Base-by-base conservation (phyloP, 1,284 basidiomycete genomes). In the Tranzscheliella williamsii region DNA sequence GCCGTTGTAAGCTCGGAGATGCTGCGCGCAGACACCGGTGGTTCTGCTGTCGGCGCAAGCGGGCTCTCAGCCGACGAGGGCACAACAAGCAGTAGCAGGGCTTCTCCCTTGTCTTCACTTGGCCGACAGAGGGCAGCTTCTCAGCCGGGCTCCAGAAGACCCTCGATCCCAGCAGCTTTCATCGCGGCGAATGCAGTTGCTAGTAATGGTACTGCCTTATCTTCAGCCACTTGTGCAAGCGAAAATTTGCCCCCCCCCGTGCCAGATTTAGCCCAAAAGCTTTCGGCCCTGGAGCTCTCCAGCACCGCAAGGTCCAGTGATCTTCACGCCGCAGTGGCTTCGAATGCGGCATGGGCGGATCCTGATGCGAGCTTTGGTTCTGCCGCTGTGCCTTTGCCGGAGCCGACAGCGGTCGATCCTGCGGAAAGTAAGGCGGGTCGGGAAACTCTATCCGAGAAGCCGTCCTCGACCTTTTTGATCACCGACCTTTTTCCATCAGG, bases 401-500 rank as follows among this genome's bases (percentile, higher is more conserved):
- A 42, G n/a, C 35, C 46, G 15, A 1, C 24, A 7, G 16, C 24
- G 22, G 22, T 21, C 15, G 24, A n/a, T 38, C 23, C 7, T 17
- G n/a, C 27, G 11, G 39, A 29, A 5, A 29, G 22, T 13, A 34
- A 34, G 18, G 11, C 17, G 32, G 32, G 18, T 11, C 11, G 9
- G 32, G 32, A 18, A 9, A 15, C 18, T 9, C 18, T 17, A 11
- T 29, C 11, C 11, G 11, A n/a, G 11, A 29, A 29, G 27, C 32
- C 32, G n/a, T n/a, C n/a, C n/a, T n/a, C n/a, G 18, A 22, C 38
- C 4, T 51, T 62, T 23, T 35, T 62, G 27, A 55, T 62, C 16
- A 42, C 52, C 0, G 67, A 70, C 36, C 40, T 72, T 15, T 72
- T 72, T 37, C 65, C 70, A 3, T 42, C 56, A 3, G 65, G 68